Base-by-base conservation (phyloP, 2,329 filamentous ascomycete genomes). In the Fusarium devonianum region DNA sequence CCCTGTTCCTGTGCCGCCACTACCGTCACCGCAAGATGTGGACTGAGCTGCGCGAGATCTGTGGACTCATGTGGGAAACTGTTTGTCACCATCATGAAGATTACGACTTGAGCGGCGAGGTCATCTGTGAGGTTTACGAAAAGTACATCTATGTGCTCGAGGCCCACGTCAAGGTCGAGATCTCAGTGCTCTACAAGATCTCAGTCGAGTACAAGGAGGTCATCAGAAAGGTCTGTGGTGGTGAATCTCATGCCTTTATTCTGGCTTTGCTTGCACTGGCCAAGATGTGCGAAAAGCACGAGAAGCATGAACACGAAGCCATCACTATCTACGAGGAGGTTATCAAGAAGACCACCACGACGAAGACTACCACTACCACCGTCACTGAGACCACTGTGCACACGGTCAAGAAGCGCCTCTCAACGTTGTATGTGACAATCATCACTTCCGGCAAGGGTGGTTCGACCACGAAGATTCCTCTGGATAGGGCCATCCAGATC, bases 121-220 rank as follows among this genome's bases (percentile, higher is more conserved):
- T 75, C 16, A 65, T 79, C 14, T 49, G 46, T 3, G 72, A 76
- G 47, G 71, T 78, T 51, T 80, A 37, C 57, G 65, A 71, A 16
- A 74, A 74, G 25, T 81, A 81, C 62, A 71, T 73, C 34, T 71
- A 75, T 25, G 72, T 78, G n/a, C 59, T 81, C 13, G 74, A 78
- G 42, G 63, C 71, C 9, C 72, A 75, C 16, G 68, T 70, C 46
- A 73, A 73, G 51, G 73, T 71, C 3, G 73, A 77, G 40, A 73
- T 76, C 51, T 68, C 70, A 2, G 66, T 62, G 3, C 49, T 64
- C 12, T 77, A 79, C 56, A 70, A 77, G 59, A 67, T 81, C 16
- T 71, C 77, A 0, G 69, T 74, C 5, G 73, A 79, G 62, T 80
- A 80, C 57, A 75, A 76, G 47, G 73, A 77, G 49, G 73, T 74